Conservation (phyloP, 768 basidiomycete species). For the Panellus pusillus region DNA sequence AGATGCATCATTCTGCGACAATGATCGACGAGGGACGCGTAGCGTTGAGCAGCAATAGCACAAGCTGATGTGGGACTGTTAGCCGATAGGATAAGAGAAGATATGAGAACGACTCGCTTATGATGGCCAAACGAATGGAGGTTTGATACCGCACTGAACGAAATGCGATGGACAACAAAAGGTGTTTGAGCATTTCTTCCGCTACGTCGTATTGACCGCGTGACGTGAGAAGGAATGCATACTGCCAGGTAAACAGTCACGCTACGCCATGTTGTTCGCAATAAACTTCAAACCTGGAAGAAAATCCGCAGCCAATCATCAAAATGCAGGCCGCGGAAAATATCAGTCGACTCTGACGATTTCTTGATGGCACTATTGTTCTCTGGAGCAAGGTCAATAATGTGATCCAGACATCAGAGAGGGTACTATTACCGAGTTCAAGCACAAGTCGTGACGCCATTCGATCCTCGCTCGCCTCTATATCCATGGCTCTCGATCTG, state of each 20-base stretch:
- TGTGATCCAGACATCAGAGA: background rate
- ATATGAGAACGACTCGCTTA: constrained; percentile 52
- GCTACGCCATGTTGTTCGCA: background rate
- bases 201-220: constrained; percentile 65
- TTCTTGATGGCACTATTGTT: constrained; percentile 55
- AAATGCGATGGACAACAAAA: constrained; percentile 73
- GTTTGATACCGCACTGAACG: constrained; percentile 61
- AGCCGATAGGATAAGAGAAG: background rate
- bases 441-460: constrained; percentile 19
- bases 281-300: constrained; percentile 61
- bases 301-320: constrained; percentile 84
- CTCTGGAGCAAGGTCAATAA: constrained; percentile 35
- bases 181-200: constrained; percentile 75
- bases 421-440: constrained; percentile 11
- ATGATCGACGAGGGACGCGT: constrained; percentile 65
- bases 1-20: constrained; percentile 70
- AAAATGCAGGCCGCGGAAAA: constrained; percentile 81
- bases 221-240: constrained; percentile 68
- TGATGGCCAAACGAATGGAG: constrained; percentile 72
- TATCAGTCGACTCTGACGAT: constrained; percentile 49
- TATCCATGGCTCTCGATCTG: background rate
- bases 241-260: constrained; percentile 42
- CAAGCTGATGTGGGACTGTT: constrained; percentile 53
- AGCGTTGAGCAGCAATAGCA: constrained; percentile 58
- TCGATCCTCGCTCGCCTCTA: constrained; percentile 17